These are phyloP conservation scores for Pseudocercospora vitis DNA, from an alignment of 2,329 filamentous ascomycete genomes.

Conservation along the genomic window DNA sequence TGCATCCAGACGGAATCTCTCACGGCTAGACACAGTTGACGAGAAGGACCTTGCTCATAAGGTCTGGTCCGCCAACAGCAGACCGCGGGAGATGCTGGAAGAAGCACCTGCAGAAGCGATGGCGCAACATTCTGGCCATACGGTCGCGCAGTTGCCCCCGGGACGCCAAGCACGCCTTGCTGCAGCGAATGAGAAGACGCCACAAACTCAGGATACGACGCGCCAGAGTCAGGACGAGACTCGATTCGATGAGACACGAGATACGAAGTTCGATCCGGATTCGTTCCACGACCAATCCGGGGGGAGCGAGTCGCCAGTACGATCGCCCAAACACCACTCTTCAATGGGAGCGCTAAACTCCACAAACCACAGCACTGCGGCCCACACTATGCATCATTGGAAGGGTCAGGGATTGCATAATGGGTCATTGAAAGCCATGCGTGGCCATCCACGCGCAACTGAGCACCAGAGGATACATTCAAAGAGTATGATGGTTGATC, in stretches of 20 bases:
- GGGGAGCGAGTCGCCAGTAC: conserved; percentile 2
- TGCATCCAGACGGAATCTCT: conserved; percentile 56
- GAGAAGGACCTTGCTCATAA: conserved; percentile 55
- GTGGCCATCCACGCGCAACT: conserved; percentile 4
- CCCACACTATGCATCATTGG: conserved; percentile 18
- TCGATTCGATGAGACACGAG: conserved; percentile 30
- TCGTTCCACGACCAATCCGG: conserved; percentile 9
- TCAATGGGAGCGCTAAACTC: conserved; percentile 27
- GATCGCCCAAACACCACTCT: conserved; percentile 25
- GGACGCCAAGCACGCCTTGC: conserved; percentile 13
- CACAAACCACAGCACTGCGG: conserved; percentile 9
- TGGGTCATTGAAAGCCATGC: background rate
- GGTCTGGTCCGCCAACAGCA: conserved; percentile 56
- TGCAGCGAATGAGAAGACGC: conserved; percentile 15
- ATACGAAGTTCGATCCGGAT: conserved; percentile 27
- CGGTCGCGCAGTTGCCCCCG: background rate
- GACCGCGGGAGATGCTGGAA: conserved; percentile 42
- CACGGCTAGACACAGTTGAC: conserved; percentile 52
- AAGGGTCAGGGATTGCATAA: conserved; percentile 6
- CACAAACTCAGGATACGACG: background rate
- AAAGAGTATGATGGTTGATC: conserved; percentile 6
- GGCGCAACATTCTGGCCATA: background rate
- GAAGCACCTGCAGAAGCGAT: conserved; percentile 2
- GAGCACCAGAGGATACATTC: background rate
- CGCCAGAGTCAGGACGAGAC: conserved; percentile 28